These are phyloP conservation scores for Neoscytalidium dimidiatum DNA, from an alignment of 2,329 filamentous ascomycete genomes.

Conservation along the genomic window DNA sequence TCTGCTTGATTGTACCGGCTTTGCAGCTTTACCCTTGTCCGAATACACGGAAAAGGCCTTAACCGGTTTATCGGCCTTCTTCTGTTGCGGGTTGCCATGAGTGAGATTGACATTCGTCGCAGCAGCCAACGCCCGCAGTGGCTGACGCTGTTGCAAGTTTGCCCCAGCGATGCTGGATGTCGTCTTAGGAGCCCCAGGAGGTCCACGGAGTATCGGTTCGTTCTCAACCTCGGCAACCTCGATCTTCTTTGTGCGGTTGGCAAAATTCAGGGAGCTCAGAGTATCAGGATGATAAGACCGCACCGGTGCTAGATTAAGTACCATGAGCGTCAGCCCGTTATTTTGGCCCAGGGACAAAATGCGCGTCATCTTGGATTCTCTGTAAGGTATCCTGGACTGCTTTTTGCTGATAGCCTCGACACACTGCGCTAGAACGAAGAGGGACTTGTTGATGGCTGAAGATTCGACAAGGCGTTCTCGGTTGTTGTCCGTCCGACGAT, in stretches of 20 bases:
- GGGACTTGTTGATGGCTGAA: slow-evolving; percentile 94
- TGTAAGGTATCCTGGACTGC: slow-evolving; percentile 78
- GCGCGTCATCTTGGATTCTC: slow-evolving; percentile 96
- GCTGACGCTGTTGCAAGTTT: slow-evolving; percentile 64
- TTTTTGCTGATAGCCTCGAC: slow-evolving; percentile 89
- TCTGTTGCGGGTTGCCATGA: slow-evolving; percentile 49
- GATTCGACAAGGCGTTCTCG: slow-evolving; percentile 93
- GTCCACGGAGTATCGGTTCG: slow-evolving; percentile 67
- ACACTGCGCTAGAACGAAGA: slow-evolving; percentile 92
- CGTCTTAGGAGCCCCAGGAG: slow-evolving; percentile 33
- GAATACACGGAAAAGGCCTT: slow-evolving; percentile 89
- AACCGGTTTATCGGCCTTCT: slow-evolving; percentile 66
- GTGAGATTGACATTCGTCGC: slow-evolving; percentile 70
- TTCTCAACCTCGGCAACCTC: slow-evolving; percentile 96
- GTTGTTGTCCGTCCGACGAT: slow-evolving; percentile 88
- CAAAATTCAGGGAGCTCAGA: slow-evolving; percentile 89
- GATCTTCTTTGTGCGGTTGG: slow-evolving; percentile 93
- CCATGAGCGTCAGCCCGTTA: slow-evolving; percentile 94
- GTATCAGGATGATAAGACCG: slow-evolving; percentile 93
- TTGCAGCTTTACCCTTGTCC: slow-evolving; percentile 57
- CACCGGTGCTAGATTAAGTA: slow-evolving; percentile 89
- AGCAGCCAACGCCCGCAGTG: slow-evolving; percentile 74
- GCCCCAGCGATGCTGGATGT: slow-evolving; percentile 37
- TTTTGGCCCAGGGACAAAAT: slow-evolving; percentile 93
- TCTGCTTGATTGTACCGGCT: slow-evolving; percentile 26